Conservation (phyloP, 176 grass and related monocot species). For the Phoenix dactylifera region DNA sequence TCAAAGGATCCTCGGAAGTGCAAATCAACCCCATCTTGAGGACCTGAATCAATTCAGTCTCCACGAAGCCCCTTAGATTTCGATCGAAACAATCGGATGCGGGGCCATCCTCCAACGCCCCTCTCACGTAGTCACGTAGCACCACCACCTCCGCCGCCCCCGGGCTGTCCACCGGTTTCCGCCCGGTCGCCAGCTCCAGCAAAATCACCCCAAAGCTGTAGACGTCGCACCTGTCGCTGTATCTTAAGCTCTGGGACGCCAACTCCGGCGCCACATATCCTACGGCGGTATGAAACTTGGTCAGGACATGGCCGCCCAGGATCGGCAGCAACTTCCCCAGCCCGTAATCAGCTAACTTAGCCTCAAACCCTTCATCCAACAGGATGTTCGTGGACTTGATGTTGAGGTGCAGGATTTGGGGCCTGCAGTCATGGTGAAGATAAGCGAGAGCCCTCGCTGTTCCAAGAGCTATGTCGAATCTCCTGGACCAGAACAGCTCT, state of each 20-base stretch:
- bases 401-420: conserved; percentile 90
- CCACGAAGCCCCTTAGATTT: conserved; percentile 57
- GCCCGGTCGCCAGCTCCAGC: conserved; percentile 80
- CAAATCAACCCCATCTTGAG: conserved; percentile 93
- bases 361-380: conserved; percentile 67
- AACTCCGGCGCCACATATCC: conserved; percentile 89
- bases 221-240: conserved; percentile 86
- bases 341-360: conserved; percentile 89
- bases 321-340: conserved; percentile 76
- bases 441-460: conserved; percentile 68
- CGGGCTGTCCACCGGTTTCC: conserved; percentile 76
- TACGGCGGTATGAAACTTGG: conserved; percentile 62
- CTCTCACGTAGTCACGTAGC: conserved; percentile 73
- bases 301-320: conserved; percentile 63
- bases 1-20: conserved; percentile 73
- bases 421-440: conserved; percentile 90
- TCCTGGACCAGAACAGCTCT: conserved; percentile 62
- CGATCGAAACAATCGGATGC: conserved; percentile 70
- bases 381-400: conserved; percentile 97
- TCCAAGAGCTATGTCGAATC: conserved; percentile 73
- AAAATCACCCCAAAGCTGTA: conserved; percentile 95
- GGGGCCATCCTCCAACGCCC: conserved; percentile 65
- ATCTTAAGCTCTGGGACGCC: conserved; percentile 67
- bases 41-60: conserved; percentile 90
- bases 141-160: conserved; percentile 33